Conservation (phyloP, 495 filamentous ascomycete species). For the Penicillium arizonense region DNA sequence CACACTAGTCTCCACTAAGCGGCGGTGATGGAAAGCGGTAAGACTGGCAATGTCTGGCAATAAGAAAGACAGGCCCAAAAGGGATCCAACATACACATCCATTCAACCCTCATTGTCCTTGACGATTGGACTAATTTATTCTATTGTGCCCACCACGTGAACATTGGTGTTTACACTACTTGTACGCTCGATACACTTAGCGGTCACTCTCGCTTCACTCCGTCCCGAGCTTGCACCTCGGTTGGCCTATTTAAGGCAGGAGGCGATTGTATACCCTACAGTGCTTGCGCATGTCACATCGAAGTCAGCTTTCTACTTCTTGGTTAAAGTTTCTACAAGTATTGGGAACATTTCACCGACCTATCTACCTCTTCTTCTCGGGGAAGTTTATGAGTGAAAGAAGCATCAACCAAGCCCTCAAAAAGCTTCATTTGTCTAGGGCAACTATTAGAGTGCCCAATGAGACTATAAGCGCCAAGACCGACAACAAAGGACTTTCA, state of each 20-base stretch:
- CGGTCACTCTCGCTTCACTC: not conserved
- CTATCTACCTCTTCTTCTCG: not conserved
- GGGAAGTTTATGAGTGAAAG: not conserved
- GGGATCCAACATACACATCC: conserved; percentile 27
- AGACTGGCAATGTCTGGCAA: conserved; percentile 15
- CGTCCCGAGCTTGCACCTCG: not conserved
- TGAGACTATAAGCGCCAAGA: conserved; percentile 19
- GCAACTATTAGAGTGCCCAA: conserved; percentile 3
- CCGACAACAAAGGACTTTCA: conserved; percentile 1
- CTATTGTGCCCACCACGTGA: not conserved
- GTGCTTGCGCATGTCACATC: not conserved
- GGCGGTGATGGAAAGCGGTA: conserved; percentile 15
- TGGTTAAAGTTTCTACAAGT: not conserved
- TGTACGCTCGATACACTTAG: not conserved
- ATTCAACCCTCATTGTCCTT: conserved; percentile 9
- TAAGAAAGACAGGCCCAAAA: conserved; percentile 21
- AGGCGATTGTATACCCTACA: conserved; percentile 1
- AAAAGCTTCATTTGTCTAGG: not conserved
- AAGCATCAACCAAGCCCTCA: not conserved
- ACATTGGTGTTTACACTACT: not conserved
- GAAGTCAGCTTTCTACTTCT: not conserved
- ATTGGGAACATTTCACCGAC: not conserved
- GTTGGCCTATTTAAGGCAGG: not conserved
- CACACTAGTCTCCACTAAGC: not conserved
- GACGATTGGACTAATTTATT: not conserved